Evolutionary conservation across 768 basidiomycete genomes (phyloP).

Genomic region (Glaciozyma martinii): DNA sequence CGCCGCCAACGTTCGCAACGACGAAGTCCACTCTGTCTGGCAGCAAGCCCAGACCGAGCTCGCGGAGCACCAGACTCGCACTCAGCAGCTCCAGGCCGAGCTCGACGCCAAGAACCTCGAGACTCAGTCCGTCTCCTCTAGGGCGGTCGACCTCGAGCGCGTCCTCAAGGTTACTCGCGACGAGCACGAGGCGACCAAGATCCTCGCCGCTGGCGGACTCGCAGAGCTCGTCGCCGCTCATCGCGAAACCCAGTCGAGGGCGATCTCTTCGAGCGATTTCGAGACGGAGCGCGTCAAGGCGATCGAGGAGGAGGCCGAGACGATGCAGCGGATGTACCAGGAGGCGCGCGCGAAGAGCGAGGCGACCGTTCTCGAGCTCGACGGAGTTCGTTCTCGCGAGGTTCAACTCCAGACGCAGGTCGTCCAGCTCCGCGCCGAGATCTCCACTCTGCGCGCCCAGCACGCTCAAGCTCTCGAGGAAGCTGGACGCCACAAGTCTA

Average conservation of each 20-base stretch:
- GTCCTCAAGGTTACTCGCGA: slow-evolving; percentile 23
- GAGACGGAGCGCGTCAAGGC: slow-evolving; percentile 17
- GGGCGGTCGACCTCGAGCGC: slow-evolving; percentile 25
- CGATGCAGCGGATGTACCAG: slow-evolving; percentile 22
- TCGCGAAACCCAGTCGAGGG: slow-evolving; percentile 2
- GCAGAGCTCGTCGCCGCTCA: slow-evolving; percentile 20
- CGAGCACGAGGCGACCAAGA: slow-evolving; percentile 26
- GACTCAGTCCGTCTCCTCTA: background rate
- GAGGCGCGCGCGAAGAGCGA: slow-evolving; percentile 13
- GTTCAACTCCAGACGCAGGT: slow-evolving; percentile 58
- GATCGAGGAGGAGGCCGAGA: slow-evolving; percentile 22
- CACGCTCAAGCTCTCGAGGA: slow-evolving; percentile 61
- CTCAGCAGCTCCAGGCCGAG: slow-evolving; percentile 23
- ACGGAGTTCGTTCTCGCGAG: slow-evolving; percentile 20
- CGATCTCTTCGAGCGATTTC: background rate
- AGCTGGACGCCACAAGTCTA: slow-evolving; percentile 59
- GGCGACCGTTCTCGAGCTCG: slow-evolving; percentile 19
- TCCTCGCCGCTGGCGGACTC: slow-evolving; percentile 24
- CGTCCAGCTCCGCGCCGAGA: slow-evolving; percentile 66
- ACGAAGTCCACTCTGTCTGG: slow-evolving; percentile 68
- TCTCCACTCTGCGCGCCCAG: slow-evolving; percentile 69
- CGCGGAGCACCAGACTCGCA: slow-evolving; percentile 39
- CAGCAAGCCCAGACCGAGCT: slow-evolving; percentile 62
- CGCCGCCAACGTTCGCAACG: slow-evolving; percentile 63
- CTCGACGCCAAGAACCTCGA: slow-evolving; percentile 16